Conservation (phyloP, 129 eudicot genomes). For the Flaveria brownii region DNA sequence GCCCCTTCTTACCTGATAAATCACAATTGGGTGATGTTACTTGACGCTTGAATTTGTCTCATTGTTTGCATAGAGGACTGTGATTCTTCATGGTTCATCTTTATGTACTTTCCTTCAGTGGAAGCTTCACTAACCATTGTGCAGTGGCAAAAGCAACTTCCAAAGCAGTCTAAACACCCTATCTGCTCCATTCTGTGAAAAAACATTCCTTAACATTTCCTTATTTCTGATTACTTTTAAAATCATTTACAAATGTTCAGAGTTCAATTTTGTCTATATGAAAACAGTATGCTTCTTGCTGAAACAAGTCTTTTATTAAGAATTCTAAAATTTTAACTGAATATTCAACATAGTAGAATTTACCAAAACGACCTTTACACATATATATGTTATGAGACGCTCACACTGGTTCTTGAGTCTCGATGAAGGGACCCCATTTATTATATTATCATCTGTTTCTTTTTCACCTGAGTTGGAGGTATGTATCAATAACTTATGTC, state of each 20-base stretch:
- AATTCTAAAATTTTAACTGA: not conserved
- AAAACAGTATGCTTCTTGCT: not conserved
- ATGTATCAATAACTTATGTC: not conserved
- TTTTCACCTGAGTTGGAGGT: not conserved
- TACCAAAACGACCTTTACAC: not conserved
- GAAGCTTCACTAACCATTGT: conserved; percentile 7
- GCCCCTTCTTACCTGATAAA: not conserved
- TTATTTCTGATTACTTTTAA: not conserved
- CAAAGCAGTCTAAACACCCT: conserved; percentile 2
- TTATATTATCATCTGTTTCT: not conserved
- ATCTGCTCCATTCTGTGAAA: not conserved
- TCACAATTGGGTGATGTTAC: conserved; percentile 16
- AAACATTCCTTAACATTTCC: not conserved
- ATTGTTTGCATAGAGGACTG: not conserved
- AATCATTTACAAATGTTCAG: not conserved
- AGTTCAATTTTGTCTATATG: not conserved
- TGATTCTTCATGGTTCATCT: conserved; percentile 9
- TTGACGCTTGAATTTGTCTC: not conserved
- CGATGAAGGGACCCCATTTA: not conserved
- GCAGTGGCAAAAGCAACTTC: not conserved
- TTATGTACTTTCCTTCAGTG: too few species aligned
- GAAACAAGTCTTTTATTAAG: conserved; percentile 1
- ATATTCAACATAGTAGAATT: not conserved
- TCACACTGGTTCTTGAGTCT: not conserved
- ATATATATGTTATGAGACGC: not conserved